Evolutionary conservation across 352 stramenopile species (phyloP).

Genomic region (Saprolegnia diclina): DNA sequence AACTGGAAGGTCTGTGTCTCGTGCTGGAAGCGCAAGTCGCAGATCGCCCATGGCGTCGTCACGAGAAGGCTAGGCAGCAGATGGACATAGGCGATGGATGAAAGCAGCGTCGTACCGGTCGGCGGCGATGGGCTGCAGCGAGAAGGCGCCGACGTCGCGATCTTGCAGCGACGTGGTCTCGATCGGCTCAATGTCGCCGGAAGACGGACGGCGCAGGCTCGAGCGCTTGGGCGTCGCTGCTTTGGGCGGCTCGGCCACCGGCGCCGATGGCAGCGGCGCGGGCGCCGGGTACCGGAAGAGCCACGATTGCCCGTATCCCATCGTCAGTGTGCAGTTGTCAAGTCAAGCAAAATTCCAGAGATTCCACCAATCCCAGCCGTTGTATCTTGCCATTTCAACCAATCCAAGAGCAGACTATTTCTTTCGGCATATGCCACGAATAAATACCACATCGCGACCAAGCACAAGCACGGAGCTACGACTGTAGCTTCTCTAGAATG

Average conservation of each 20-base stretch:
- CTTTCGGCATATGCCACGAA: no score
- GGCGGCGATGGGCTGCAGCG: conserved; percentile 3
- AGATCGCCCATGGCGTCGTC: conserved; percentile 17
- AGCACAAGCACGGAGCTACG: no score
- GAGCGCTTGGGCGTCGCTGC: background rate
- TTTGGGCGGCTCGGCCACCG: background rate
- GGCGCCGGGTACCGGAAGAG: conserved; percentile 22
- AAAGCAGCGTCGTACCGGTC: background rate
- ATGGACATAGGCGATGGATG: background rate
- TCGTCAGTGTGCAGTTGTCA: background rate
- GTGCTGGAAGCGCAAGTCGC: conserved; percentile 6
- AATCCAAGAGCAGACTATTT: no score
- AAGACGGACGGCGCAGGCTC: background rate
- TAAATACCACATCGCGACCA: no score
- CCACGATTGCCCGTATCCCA: conserved; percentile 23
- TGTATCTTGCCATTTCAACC: background rate
- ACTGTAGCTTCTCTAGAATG: no score
- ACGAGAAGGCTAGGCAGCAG: conserved; percentile 4
- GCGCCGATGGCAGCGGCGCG: no score
- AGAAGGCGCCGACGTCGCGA: conserved; percentile 18
- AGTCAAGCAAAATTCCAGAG: background rate
- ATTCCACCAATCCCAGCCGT: background rate
- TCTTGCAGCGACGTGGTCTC: background rate
- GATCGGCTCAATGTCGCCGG: background rate
- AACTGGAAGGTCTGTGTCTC: conserved; percentile 14